phyloP scores from a whole-genome alignment of 331 rosid genomes.

The Malus hybrid region DNA sequence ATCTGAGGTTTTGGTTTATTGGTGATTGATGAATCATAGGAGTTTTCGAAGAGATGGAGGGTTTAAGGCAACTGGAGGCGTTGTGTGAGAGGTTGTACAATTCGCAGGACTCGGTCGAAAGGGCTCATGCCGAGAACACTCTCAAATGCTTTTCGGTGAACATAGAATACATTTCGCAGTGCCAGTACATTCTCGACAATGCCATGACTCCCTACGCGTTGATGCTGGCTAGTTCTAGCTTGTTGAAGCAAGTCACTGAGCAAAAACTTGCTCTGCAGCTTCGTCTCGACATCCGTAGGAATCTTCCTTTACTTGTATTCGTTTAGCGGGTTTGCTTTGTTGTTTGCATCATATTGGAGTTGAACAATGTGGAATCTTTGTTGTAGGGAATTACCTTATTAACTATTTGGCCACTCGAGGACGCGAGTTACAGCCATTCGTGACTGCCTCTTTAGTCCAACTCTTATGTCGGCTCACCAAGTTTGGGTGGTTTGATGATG shows the following conservation, averaged over 20 bases:
- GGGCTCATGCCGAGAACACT: constrained; percentile 91
- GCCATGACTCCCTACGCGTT: constrained; percentile 86
- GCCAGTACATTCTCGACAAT: constrained; percentile 91
- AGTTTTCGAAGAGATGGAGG: constrained; percentile 45
- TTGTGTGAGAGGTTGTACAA: constrained; percentile 89
- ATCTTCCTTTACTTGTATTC: neutral
- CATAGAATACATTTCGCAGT: constrained; percentile 79
- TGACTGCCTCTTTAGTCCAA: constrained; percentile 78
- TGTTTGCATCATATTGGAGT: neutral
- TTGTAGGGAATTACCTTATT: constrained; percentile 80
- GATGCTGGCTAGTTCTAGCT: constrained; percentile 93
- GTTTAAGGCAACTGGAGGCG: constrained; percentile 86
- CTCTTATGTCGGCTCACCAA: constrained; percentile 87
- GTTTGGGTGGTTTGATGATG: constrained; percentile 97
- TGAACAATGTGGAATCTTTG: constrained; percentile 18
- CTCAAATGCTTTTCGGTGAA: constrained; percentile 83
- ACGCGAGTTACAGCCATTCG: constrained; percentile 80
- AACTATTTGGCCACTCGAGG: constrained; percentile 92
- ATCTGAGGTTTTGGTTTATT: neutral
- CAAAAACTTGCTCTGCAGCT: constrained; percentile 85
- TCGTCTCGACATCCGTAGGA: constrained; percentile 82
- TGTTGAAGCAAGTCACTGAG: constrained; percentile 98
- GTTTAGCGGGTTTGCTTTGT: neutral
- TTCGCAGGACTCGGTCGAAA: constrained; percentile 86
- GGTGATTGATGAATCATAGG: neutral